Conservation (phyloP, 2,329 filamentous ascomycete genomes). For the Aureobasidium leucospermi region DNA sequence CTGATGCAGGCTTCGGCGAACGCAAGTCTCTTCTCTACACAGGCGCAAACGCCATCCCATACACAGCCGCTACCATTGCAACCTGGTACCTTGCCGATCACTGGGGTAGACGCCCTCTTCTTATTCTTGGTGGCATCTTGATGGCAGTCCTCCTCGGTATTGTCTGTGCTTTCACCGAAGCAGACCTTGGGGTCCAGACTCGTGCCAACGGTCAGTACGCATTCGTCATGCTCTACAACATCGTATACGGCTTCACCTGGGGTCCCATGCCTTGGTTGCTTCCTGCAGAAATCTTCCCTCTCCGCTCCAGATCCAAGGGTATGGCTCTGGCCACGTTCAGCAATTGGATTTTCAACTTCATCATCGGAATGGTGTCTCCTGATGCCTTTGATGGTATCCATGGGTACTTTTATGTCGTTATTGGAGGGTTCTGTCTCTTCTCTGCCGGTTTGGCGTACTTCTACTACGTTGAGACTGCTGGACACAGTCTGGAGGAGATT, state of each 20-base stretch:
- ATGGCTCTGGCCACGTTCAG: constrained; percentile 76
- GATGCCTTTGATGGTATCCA: constrained; percentile 36
- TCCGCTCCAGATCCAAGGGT: constrained; percentile 92
- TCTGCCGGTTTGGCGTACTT: constrained; percentile 31
- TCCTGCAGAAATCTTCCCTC: constrained; percentile 85
- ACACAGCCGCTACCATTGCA: constrained; percentile 80
- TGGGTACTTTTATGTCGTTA: constrained; percentile 38
- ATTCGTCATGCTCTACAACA: constrained; percentile 95
- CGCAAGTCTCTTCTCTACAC: constrained; percentile 89
- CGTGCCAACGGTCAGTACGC: constrained; percentile 79
- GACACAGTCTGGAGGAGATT: constrained; percentile 33
- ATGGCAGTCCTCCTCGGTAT: constrained; percentile 79
- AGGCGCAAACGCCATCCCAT: constrained; percentile 83
- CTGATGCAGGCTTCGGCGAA: constrained; percentile 83
- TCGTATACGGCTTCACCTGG: constrained; percentile 82
- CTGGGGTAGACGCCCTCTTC: constrained; percentile 77
- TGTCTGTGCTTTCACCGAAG: constrained; percentile 72
- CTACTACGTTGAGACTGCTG: constrained; percentile 37
- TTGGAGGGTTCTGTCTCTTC: constrained; percentile 36
- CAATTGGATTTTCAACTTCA: constrained; percentile 34
- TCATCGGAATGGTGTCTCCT: constrained; percentile 36
- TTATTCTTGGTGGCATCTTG: constrained; percentile 75
- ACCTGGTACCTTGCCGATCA: constrained; percentile 92
- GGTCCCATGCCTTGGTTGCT: constrained; percentile 95
- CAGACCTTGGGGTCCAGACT: constrained; percentile 67